These are phyloP conservation scores for Aureoboletus auriporus DNA, from an alignment of 768 basidiomycete species.

Conservation along the genomic window DNA sequence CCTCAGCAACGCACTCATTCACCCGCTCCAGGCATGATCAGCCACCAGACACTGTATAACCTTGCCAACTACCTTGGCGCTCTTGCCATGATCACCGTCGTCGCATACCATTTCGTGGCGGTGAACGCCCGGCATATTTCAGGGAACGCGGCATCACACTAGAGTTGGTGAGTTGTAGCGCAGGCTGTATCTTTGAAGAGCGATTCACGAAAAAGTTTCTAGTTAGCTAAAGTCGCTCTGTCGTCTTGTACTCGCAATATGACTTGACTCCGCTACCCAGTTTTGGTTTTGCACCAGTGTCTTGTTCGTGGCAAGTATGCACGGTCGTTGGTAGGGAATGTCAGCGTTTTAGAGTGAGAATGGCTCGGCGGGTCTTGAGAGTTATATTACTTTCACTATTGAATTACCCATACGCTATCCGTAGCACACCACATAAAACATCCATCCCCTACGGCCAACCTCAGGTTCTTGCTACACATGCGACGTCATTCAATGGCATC, in stretches of 20 bases:
- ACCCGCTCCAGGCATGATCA: slow-evolving; percentile 55
- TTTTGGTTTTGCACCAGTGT: slow-evolving; percentile 11
- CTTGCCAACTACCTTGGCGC: slow-evolving; percentile 82
- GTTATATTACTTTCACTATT: too few relatives aligned
- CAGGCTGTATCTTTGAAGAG: not conserved
- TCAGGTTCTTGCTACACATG: too few relatives aligned
- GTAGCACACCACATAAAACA: too few relatives aligned
- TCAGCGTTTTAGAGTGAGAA: too few relatives aligned
- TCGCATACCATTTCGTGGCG: slow-evolving; percentile 87
- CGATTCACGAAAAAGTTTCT: not conserved
- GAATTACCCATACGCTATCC: too few relatives aligned
- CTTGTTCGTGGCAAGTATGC: too few relatives aligned
- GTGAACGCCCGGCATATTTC: slow-evolving; percentile 64
- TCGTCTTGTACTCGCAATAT: not conserved
- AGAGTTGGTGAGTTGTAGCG: slow-evolving; percentile 9
- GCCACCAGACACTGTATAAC: slow-evolving; percentile 72
- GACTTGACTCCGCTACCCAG: not conserved
- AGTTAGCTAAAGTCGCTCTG: not conserved
- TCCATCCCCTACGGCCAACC: too few relatives aligned
- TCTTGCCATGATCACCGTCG: slow-evolving; percentile 82
- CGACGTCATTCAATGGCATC: slow-evolving; percentile 1
- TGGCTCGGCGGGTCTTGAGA: too few relatives aligned
- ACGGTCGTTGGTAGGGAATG: too few relatives aligned
- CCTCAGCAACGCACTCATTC: not conserved
- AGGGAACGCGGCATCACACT: slow-evolving; percentile 13